Percentiles rank a stretch among this genome's conserved stretches.
phyloP scores from a whole-genome alignment of 2,329 filamentous ascomycete species.

The Alternaria sp. region DNA sequence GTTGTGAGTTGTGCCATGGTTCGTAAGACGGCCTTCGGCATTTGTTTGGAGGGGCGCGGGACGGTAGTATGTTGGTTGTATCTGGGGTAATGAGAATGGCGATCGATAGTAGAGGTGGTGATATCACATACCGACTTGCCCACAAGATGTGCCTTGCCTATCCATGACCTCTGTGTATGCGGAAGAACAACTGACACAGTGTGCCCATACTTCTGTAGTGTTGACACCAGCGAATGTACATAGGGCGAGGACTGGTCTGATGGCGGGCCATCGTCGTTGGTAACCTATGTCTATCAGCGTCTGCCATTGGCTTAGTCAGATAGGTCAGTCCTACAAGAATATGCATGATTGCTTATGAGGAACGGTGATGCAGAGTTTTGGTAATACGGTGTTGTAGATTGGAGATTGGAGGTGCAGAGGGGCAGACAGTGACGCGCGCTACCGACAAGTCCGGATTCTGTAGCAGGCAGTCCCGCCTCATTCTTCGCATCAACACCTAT shows the following conservation, averaged over 20 bases:
- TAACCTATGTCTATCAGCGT: conserved; percentile 50
- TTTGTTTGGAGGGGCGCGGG: conserved; percentile 64
- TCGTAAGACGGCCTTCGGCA: conserved; percentile 45
- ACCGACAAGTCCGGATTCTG: conserved; percentile 35
- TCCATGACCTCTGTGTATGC: conserved; percentile 93
- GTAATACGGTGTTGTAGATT: conserved; percentile 18
- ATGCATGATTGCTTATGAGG: conserved; percentile 42
- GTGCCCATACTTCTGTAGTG: conserved; percentile 72
- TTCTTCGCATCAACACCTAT: conserved; percentile 6
- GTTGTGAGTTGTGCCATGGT: conserved; percentile 50
- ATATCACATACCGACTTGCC: conserved; percentile 69
- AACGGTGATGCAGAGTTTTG: conserved; percentile 1
- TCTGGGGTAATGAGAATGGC: conserved; percentile 15
- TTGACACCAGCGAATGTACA: conserved; percentile 57
- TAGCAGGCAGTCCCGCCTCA: conserved; percentile 25
- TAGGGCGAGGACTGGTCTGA: conserved; percentile 60
- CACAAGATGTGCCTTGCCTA: conserved; percentile 96
- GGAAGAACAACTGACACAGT: conserved; percentile 91
- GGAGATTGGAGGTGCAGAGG: conserved; percentile 22
- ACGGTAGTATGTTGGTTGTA: conserved; percentile 85
- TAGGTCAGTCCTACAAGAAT: conserved; percentile 43
- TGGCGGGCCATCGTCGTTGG: conserved; percentile 63
- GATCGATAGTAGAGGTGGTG: background rate
- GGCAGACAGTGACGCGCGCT: conserved; percentile 35
- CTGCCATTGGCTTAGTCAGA: conserved; percentile 8